Base-by-base conservation (phyloP, 106 monocot species). In the Iris macrosiphon region DNA sequence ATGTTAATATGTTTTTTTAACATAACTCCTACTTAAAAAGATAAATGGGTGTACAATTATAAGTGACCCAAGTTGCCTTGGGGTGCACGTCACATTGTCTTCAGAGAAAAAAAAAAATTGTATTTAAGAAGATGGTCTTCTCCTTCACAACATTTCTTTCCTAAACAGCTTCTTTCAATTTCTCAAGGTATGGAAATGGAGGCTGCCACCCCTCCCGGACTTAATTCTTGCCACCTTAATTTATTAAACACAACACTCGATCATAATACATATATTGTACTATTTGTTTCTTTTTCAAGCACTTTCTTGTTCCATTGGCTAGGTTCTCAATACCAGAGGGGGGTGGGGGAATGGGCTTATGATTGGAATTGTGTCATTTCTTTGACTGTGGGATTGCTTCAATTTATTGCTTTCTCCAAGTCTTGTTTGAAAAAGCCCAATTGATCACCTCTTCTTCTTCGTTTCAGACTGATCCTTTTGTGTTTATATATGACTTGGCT, bases 61-160 rank as follows among this genome's bases (percentile, higher is more conserved):
- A n/a, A n/a, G n/a, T n/a, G n/a, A n/a, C n/a, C n/a, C n/a, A n/a
- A n/a, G n/a, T 5, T 41, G 19, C n/a, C 34, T 55, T 55, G 6
- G 31, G 18, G 12, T 34, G 31, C 55, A 55, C 55, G 55, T 55
- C 33, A 34, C 55, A 32, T 34, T 35, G 34, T 7, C 49, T 26
- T 24, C 7, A 49, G 15, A 31, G 16, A 30, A 52, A 52, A 17
- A 46, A 25, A 49, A 49, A 49, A 24, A 49, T 45, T 20, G 7
- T 18, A 20, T 45, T 13, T 45, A 52, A 31, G 34, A 35, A 10
- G 34, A 10, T 4, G 31, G 30, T 35, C 19, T 4, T 53, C 40
- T 52, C 30, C 41, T 6, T 28, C 40, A 41, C 50, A 51, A 34
- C 51, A 50, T 50, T 64, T 52, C 40, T 64, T 64, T 29, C 21